phyloP scores from a whole-genome alignment of 345 rosid species.

The Arabis alpina region DNA sequence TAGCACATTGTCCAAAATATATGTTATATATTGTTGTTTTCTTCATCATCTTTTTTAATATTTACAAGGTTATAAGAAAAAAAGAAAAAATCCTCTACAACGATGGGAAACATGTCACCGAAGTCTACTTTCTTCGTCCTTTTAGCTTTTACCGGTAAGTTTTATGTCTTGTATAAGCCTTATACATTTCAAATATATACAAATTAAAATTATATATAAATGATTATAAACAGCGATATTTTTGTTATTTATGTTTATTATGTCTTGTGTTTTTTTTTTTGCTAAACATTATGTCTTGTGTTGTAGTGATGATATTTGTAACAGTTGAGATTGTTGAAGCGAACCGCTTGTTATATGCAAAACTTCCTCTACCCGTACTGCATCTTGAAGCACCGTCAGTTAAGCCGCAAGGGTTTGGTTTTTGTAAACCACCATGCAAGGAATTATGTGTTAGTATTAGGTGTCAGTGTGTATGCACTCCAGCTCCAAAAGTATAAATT shows the following conservation, averaged over 20 bases:
- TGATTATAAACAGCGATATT: too few species aligned
- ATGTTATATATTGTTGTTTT: background rate
- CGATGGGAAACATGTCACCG: background rate
- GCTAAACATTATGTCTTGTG: too few species aligned
- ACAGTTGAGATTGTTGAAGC: slow-evolving; percentile 19
- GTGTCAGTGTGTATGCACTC: slow-evolving; percentile 19
- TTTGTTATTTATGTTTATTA: background rate
- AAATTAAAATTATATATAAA: too few species aligned
- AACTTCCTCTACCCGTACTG: background rate
- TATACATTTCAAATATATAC: too few species aligned
- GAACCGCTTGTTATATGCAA: slow-evolving; percentile 16
- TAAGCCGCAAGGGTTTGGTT: background rate
- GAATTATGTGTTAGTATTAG: slow-evolving; percentile 10
- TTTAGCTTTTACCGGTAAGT: too few species aligned
- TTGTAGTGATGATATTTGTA: slow-evolving; percentile 26
- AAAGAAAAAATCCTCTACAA: background rate
- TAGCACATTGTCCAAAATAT: too few species aligned
- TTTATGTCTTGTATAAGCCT: too few species aligned
- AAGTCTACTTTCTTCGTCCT: slow-evolving; percentile 15
- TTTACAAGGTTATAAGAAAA: background rate
- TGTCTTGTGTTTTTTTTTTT: background rate
- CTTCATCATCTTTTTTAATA: background rate
- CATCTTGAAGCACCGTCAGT: background rate
- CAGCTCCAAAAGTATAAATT: background rate
- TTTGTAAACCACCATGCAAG: slow-evolving; percentile 28